These are phyloP conservation scores for Friedmanniomyces endolithicus DNA, from an alignment of 495 filamentous ascomycete species.

Conservation along the genomic window DNA sequence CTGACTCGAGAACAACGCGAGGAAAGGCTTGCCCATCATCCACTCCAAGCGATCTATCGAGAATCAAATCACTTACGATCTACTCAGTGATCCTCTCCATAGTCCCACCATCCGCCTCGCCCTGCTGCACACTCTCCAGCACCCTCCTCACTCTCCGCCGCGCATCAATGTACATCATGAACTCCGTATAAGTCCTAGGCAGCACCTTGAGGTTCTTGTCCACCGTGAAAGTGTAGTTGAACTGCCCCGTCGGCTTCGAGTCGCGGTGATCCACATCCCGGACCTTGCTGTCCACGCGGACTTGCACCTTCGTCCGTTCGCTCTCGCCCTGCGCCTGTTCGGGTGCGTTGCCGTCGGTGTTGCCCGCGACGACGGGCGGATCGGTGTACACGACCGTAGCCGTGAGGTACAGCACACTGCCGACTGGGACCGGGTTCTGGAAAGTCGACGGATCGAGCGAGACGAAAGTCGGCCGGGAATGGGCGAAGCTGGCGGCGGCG, in stretches of 20 bases:
- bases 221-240: slow-evolving; percentile 77
- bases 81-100: slow-evolving; percentile 26
- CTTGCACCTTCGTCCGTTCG: slow-evolving; percentile 55
- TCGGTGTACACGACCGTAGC: slow-evolving; percentile 72
- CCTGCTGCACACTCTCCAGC: slow-evolving; percentile 22
- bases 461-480: slow-evolving; percentile 63
- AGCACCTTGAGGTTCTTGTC: slow-evolving; percentile 60
- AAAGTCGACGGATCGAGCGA: slow-evolving; percentile 71
- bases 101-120: slow-evolving; percentile 12
- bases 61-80: background rate
- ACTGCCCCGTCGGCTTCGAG: slow-evolving; percentile 64
- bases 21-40: too few species aligned
- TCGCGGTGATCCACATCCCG: slow-evolving; percentile 65
- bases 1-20: too few species aligned
- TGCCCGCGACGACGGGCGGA: slow-evolving; percentile 35
- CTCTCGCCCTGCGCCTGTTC: slow-evolving; percentile 32
- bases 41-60: too few species aligned
- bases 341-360: slow-evolving; percentile 19
- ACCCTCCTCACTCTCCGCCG: slow-evolving; percentile 41
- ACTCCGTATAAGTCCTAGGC: slow-evolving; percentile 62
- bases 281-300: slow-evolving; percentile 66
- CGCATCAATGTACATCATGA: slow-evolving; percentile 70
- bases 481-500: slow-evolving; percentile 67
- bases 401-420: slow-evolving; percentile 67
- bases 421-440: slow-evolving; percentile 73